These are phyloP conservation scores for Citrus australasica DNA, from an alignment of 345 rosid species.

Conservation along the genomic window DNA sequence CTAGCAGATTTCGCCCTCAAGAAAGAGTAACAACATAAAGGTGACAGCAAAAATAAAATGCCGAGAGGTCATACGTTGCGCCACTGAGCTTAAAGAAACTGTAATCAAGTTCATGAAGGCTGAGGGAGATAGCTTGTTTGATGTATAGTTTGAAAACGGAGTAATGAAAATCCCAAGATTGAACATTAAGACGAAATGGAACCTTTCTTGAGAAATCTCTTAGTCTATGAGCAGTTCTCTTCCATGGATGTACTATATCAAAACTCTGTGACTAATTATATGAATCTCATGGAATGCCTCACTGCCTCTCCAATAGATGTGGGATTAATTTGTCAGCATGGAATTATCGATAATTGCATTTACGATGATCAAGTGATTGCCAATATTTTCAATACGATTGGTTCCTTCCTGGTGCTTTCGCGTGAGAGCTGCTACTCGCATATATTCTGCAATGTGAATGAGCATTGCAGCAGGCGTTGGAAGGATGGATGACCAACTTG, in stretches of 20 bases:
- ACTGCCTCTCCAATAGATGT: too few species aligned
- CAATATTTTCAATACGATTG: conserved; percentile 8
- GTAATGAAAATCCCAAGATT: conserved; percentile 11
- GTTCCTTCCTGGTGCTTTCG: not conserved
- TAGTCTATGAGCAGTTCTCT: conserved; percentile 14
- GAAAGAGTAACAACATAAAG: not conserved
- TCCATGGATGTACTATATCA: not conserved
- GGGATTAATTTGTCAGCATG: too few species aligned
- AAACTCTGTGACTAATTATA: too few species aligned
- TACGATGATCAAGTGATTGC: not conserved
- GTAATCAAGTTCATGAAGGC: conserved; percentile 19
- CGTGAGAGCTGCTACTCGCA: not conserved
- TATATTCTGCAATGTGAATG: not conserved
- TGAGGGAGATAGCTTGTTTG: not conserved
- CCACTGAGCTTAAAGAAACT: too few species aligned
- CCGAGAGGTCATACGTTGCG: not conserved
- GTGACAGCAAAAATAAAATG: not conserved
- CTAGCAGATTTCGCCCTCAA: not conserved
- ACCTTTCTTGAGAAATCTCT: conserved; percentile 11
- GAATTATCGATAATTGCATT: too few species aligned
- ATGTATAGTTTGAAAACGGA: not conserved
- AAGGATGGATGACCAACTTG: too few species aligned
- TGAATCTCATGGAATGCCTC: too few species aligned
- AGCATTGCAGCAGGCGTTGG: too few species aligned
- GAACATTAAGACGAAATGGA: not conserved